These are phyloP conservation scores for Pythium vanterpoolii DNA, from an alignment of 352 stramenopile species.

Conservation along the genomic window DNA sequence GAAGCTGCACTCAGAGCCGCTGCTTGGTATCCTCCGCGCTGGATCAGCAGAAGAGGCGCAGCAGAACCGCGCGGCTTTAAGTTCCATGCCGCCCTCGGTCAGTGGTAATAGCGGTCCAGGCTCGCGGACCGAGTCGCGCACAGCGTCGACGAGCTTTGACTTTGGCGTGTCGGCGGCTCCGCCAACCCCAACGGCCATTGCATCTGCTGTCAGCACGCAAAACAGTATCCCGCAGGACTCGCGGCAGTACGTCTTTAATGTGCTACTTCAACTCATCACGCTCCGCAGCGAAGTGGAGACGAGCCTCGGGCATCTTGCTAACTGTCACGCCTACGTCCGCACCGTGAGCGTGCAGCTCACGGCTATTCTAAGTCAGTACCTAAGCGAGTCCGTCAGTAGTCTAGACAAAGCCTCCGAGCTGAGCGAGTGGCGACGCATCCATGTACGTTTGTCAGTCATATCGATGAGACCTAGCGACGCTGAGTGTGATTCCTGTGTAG, in stretches of 20 bases:
- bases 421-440: slow-evolving; percentile 54
- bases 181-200: slow-evolving; percentile 14
- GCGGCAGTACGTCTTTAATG: slow-evolving; percentile 79
- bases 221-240: slow-evolving; percentile 43
- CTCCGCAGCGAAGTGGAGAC: slow-evolving; percentile 69
- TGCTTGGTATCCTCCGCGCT: slow-evolving; percentile 45
- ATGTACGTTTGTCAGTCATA: slow-evolving; percentile 35
- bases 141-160: slow-evolving; percentile 24
- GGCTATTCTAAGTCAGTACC: slow-evolving; percentile 38
- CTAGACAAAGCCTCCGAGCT: slow-evolving; percentile 24
- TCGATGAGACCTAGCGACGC: neutral
- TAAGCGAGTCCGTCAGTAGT: slow-evolving; percentile 30
- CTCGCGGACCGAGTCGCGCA: slow-evolving; percentile 29
- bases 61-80: slow-evolving; percentile 16
- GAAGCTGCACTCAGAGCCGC: slow-evolving; percentile 40
- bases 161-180: slow-evolving; percentile 19
- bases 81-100: slow-evolving; percentile 2
- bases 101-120: slow-evolving; percentile 24
- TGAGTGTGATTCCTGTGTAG: slow-evolving; percentile 22
- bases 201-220: slow-evolving; percentile 18
- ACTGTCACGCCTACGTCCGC: slow-evolving; percentile 54
- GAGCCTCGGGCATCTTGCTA: slow-evolving; percentile 50
- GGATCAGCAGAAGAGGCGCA: slow-evolving; percentile 49
- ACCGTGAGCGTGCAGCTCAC: slow-evolving; percentile 55
- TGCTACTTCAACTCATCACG: slow-evolving; percentile 73